A percentile compares a stretch with the other conserved stretches of the same genome.
phyloP scores from a whole-genome alignment of 2,329 filamentous ascomycete species.

The Ceratocystis smalleyi region DNA sequence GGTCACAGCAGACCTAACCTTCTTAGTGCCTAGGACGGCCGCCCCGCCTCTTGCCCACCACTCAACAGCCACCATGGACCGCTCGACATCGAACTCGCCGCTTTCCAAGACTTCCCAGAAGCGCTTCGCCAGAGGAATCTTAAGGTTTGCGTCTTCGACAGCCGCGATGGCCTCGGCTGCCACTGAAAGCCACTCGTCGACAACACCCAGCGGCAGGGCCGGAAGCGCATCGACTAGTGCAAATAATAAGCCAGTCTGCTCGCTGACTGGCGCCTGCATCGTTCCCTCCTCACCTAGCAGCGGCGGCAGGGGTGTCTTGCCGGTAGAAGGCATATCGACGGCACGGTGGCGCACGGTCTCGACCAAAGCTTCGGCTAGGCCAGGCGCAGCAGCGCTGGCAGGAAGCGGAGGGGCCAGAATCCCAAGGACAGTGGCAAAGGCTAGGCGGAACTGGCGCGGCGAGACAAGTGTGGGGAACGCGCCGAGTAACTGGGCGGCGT shows the following conservation, averaged over 20 bases:
- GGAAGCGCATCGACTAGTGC: slow-evolving; percentile 68
- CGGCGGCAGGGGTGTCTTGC: slow-evolving; percentile 27
- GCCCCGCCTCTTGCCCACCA: slow-evolving; percentile 60
- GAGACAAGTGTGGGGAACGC: slow-evolving; percentile 69
- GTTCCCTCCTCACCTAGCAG: slow-evolving; percentile 19
- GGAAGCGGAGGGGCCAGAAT: slow-evolving; percentile 67
- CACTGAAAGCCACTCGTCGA: slow-evolving; percentile 69
- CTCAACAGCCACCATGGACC: slow-evolving; percentile 59
- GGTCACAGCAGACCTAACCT: slow-evolving; percentile 23
- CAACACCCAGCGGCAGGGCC: slow-evolving; percentile 49
- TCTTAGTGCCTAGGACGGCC: slow-evolving; percentile 28
- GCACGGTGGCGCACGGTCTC: slow-evolving; percentile 61
- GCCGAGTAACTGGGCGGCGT: slow-evolving; percentile 64
- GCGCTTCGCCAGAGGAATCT: slow-evolving; percentile 48
- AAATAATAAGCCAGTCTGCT: slow-evolving; percentile 62
- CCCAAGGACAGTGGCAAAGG: slow-evolving; percentile 71
- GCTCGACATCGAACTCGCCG: slow-evolving; percentile 79
- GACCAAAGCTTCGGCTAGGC: slow-evolving; percentile 63
- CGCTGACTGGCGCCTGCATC: slow-evolving; percentile 37
- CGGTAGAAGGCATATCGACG: slow-evolving; percentile 35
- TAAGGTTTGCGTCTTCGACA: slow-evolving; percentile 46
- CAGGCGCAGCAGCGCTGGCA: slow-evolving; percentile 55
- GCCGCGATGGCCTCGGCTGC: slow-evolving; percentile 51
- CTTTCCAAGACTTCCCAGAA: slow-evolving; percentile 67
- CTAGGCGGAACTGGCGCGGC: slow-evolving; percentile 71